These are phyloP conservation scores for Eucalyptus rudis DNA, from an alignment of 345 rosid genomes.

Conservation along the genomic window DNA sequence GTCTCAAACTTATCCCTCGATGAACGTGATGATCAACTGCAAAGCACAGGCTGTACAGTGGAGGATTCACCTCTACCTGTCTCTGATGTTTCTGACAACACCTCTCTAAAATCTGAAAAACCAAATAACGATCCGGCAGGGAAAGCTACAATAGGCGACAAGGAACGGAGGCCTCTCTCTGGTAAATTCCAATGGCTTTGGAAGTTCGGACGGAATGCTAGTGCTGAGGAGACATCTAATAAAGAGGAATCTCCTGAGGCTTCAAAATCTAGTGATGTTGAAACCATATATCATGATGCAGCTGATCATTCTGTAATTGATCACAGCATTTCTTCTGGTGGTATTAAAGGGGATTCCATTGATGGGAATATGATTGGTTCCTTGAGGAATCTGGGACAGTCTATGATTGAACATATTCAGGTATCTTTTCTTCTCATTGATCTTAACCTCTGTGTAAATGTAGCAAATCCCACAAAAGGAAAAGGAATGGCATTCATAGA, in stretches of 20 bases:
- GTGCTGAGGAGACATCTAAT: constrained; percentile 34
- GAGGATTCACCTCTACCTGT: constrained; percentile 43
- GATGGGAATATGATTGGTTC: constrained; percentile 70
- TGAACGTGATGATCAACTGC: constrained; percentile 31
- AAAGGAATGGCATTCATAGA: neutral
- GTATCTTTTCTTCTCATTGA: constrained; percentile 10
- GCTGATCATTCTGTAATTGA: constrained; percentile 12
- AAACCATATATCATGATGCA: constrained; percentile 7
- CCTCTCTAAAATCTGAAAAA: constrained; percentile 12
- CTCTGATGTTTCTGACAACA: constrained; percentile 30
- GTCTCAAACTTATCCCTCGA: constrained; percentile 34
- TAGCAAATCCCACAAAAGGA: neutral
- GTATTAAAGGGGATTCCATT: constrained; percentile 31
- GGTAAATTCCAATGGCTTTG: constrained; percentile 93
- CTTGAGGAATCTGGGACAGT: constrained; percentile 67
- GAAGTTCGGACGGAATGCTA: constrained; percentile 62
- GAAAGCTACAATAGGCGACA: constrained; percentile 5
- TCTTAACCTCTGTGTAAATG: neutral
- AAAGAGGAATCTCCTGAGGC: constrained; percentile 11
- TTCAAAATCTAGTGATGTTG: constrained; percentile 14
- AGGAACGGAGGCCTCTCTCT: constrained; percentile 42
- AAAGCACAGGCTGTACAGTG: neutral
- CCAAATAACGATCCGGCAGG: constrained; percentile 8
- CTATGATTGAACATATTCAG: constrained; percentile 98
- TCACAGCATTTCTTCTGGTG: constrained; percentile 9